Conservation (phyloP, 2,329 filamentous ascomycete species). For the Colletotrichum simmondsii region DNA sequence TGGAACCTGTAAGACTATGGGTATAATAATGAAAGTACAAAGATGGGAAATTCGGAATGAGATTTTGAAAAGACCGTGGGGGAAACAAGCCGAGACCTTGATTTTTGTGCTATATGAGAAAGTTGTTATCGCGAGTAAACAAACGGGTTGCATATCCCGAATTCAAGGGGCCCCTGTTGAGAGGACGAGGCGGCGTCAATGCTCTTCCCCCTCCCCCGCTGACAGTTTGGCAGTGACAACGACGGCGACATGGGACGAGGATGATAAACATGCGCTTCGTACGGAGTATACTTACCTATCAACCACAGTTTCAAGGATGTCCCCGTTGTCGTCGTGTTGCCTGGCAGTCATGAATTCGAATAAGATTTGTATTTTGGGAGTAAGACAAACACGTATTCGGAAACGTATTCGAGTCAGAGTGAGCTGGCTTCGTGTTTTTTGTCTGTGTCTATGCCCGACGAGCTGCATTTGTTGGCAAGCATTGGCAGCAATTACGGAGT, state of each 20-base stretch:
- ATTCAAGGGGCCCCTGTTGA: neutral
- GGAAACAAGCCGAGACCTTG: neutral
- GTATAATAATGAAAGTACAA: neutral
- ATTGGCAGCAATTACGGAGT: neutral
- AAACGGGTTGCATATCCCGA: neutral
- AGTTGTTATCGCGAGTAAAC: constrained; percentile 12
- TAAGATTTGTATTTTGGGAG: neutral
- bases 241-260: neutral
- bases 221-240: neutral
- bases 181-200: neutral
- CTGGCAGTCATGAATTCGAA: neutral
- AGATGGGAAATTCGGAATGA: neutral
- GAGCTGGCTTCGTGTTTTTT: neutral
- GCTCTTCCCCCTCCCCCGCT: neutral
- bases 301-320: neutral
- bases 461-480: neutral
- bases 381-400: neutral
- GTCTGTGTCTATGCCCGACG: neutral
- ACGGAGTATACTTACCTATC: no score
- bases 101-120: neutral
- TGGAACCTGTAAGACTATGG: neutral
- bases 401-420: neutral
- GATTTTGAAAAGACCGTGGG: neutral
- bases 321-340: neutral
- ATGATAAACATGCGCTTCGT: neutral